Base-by-base conservation (phyloP, 192 early-diverging fungal genomes). In the Powellomyces hirtus region DNA sequence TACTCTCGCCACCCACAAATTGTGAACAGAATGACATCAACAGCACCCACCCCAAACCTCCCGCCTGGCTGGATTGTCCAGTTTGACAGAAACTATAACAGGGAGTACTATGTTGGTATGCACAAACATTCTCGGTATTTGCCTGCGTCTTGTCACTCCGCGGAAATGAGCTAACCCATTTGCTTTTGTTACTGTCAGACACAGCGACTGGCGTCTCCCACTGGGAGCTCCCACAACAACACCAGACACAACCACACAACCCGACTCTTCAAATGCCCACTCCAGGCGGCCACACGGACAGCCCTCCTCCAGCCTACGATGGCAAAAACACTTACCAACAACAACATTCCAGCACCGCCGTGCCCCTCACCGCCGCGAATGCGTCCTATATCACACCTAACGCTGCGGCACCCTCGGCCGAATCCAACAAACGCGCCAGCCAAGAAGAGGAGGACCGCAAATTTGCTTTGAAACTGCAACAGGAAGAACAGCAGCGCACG, bases 61-160 rank as follows among this genome's bases (percentile, higher is more conserved):
- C 76, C 76, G 4, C 76, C 72, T 10, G 71, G 71, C 20, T 77
- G 76, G 76, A 70, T 71, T 29, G 55, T 62, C 8, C 76, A 77
- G 44, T 73, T 27, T 27, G 44, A 50, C 30, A 4, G 8, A 10
- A 38, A 66, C 24, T 69, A 77, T 59, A 36, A 74, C 10, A 50
- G 71, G 7, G 58, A 77, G 62, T 77, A 62, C 30, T 77, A 53
- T 38, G 76, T 77, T 49, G 70, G 74, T 73, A 35, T n/a, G n/a
- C n/a, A n/a, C n/a, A n/a, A n/a, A n/a, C n/a, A n/a, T n/a, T n/a
- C n/a, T n/a, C n/a, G n/a, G n/a, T n/a, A n/a, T n/a, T n/a, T n/a
- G n/a, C n/a, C n/a, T n/a, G n/a, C n/a, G n/a, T n/a, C n/a, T n/a
- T n/a, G n/a, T n/a, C n/a, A n/a, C n/a, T n/a, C n/a, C n/a, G n/a